Conservation (phyloP, 306 rosid species). For the Medicago truncatula region DNA sequence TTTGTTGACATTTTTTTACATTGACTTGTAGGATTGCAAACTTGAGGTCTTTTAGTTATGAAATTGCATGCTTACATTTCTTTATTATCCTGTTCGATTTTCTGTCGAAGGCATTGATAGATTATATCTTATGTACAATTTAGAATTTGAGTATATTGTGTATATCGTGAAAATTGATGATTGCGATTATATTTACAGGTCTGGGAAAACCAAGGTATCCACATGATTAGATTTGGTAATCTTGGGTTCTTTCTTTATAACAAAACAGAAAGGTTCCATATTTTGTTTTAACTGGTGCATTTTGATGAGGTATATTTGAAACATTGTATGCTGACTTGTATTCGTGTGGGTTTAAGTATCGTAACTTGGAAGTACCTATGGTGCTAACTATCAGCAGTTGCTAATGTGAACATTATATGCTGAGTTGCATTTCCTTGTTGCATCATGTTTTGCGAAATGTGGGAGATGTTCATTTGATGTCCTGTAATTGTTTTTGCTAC, state of each 20-base stretch:
- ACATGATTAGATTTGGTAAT: slow-evolving; percentile 1
- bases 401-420: neutral
- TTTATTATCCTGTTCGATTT: neutral
- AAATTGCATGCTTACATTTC: neutral
- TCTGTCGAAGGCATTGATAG: neutral
- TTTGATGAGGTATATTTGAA: neutral
- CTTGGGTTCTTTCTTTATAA: neutral
- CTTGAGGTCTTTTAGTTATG: neutral
- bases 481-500: neutral
- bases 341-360: neutral
- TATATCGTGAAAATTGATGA: slow-evolving; percentile 16
- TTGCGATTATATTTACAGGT: slow-evolving; percentile 36
- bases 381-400: neutral
- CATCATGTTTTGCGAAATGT: neutral
- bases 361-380: neutral
- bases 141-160: neutral
- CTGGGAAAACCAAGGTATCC: neutral
- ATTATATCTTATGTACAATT: neutral
- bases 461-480: too few species aligned
- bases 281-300: neutral
- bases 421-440: too few species aligned
- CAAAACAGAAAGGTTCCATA: neutral
- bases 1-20: neutral
- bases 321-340: neutral
- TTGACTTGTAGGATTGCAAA: slow-evolving; percentile 36